phyloP scores from a whole-genome alignment of 2,329 filamentous ascomycete genomes.

The Penicillium concentricum region DNA sequence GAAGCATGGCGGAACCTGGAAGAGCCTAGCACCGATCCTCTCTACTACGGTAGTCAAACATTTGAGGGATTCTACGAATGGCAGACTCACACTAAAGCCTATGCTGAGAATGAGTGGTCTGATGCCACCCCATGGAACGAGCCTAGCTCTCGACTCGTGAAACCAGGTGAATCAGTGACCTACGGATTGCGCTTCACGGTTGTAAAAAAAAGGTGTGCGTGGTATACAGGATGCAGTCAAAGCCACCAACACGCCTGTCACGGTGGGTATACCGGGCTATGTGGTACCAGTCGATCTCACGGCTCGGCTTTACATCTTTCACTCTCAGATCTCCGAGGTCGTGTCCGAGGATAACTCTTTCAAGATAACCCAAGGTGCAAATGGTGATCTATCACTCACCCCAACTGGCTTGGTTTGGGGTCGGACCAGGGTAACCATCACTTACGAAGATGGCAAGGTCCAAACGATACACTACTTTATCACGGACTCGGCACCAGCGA shows the following conservation, averaged over 20 bases:
- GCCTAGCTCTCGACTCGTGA: not conserved
- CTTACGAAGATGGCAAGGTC: not conserved
- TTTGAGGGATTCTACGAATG: constrained; percentile 64
- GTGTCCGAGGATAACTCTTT: not conserved
- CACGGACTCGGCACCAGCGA: not conserved
- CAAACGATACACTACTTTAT: not conserved
- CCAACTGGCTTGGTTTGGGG: not conserved
- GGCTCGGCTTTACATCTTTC: not conserved
- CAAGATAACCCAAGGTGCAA: not conserved
- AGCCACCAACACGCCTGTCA: not conserved
- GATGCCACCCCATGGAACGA: constrained; percentile 54
- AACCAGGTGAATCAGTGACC: not conserved
- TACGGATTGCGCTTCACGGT: not conserved
- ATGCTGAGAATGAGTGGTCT: constrained; percentile 58
- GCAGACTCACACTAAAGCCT: constrained; percentile 56
- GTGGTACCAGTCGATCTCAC: not conserved
- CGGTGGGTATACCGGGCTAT: not conserved
- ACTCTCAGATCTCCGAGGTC: not conserved
- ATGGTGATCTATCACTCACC: not conserved
- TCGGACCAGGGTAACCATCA: not conserved
- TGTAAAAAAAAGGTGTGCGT: not conserved
- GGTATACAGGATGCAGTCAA: not conserved
- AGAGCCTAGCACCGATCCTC: constrained; percentile 51
- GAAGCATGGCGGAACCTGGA: not conserved
- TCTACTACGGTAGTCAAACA: constrained; percentile 53